These are phyloP conservation scores for Alternaria arbusti DNA, from an alignment of 2,329 filamentous ascomycete genomes.

Conservation along the genomic window DNA sequence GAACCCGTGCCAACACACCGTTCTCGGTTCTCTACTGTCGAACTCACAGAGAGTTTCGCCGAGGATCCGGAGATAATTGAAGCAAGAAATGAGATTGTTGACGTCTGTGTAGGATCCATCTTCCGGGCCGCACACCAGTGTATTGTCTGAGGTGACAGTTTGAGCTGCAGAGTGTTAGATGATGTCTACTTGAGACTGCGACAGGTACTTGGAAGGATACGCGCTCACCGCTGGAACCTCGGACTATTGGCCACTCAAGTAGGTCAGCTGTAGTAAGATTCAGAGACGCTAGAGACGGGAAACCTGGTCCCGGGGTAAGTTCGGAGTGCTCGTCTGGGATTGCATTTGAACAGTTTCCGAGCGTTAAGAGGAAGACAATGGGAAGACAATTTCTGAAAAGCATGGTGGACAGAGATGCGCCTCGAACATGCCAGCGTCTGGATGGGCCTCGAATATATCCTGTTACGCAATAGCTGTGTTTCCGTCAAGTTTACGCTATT, in stretches of 20 bases:
- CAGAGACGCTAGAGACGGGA: conserved; percentile 14
- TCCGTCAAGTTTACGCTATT: not conserved
- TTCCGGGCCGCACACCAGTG: conserved; percentile 9
- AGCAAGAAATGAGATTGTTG: conserved; percentile 17
- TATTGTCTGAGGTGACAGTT: not conserved
- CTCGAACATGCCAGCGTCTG: not conserved
- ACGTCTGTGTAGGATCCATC: conserved; percentile 15
- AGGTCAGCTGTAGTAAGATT: conserved; percentile 9
- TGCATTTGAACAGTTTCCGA: not conserved
- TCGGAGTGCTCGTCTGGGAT: not conserved
- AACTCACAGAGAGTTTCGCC: conserved; percentile 7
- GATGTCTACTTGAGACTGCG: not conserved
- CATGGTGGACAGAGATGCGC: not conserved
- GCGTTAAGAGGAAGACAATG: not conserved
- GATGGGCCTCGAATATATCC: not conserved
- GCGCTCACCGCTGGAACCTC: not conserved
- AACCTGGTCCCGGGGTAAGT: conserved; percentile 1
- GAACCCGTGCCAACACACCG: not conserved
- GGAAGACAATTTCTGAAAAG: not conserved
- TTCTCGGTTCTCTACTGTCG: not conserved
- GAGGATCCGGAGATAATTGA: conserved; percentile 14
- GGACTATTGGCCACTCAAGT: not conserved
- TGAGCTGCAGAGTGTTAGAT: not conserved
- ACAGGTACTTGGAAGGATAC: not conserved
- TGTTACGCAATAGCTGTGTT: not conserved